phyloP scores from a whole-genome alignment of 2,329 filamentous ascomycete genomes.

The Dothistroma pini region DNA sequence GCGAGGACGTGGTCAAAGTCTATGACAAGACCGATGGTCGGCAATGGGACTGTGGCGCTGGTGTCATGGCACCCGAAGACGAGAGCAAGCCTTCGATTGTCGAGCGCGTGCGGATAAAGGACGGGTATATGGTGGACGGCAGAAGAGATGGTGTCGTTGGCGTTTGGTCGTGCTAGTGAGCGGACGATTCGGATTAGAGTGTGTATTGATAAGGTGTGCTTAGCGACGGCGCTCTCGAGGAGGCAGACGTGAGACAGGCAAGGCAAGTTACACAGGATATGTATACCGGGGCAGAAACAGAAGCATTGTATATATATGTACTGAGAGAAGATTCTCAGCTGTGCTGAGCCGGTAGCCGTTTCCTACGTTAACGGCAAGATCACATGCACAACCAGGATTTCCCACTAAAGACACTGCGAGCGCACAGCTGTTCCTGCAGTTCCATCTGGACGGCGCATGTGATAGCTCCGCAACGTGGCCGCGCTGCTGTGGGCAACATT shows the following conservation, averaged over 20 bases:
- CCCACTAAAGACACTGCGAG: not conserved
- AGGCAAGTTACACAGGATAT: slow-evolving; percentile 1
- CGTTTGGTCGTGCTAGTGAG: slow-evolving; percentile 71
- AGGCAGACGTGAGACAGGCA: not conserved
- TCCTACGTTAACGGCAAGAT: not conserved
- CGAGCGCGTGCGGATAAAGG: slow-evolving; percentile 83
- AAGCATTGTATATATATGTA: not conserved
- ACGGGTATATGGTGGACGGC: slow-evolving; percentile 91
- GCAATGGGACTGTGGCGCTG: slow-evolving; percentile 95
- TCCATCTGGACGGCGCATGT: too few species aligned
- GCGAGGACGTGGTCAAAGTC: slow-evolving; percentile 92
- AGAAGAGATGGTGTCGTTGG: slow-evolving; percentile 83
- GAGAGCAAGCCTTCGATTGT: slow-evolving; percentile 49
- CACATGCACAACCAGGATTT: not conserved
- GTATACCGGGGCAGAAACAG: not conserved
- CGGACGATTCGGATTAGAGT: not conserved
- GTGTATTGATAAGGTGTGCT: slow-evolving; percentile 2
- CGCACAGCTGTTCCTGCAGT: not conserved
- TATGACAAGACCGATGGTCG: slow-evolving; percentile 96
- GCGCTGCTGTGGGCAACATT: too few species aligned
- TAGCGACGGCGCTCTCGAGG: not conserved
- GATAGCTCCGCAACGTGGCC: too few species aligned
- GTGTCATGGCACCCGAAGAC: slow-evolving; percentile 64
- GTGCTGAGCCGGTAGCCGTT: not conserved
- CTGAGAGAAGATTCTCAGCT: not conserved